phyloP scores from a whole-genome alignment of 305 asterid genomes.

The Rubia tinctorum region DNA sequence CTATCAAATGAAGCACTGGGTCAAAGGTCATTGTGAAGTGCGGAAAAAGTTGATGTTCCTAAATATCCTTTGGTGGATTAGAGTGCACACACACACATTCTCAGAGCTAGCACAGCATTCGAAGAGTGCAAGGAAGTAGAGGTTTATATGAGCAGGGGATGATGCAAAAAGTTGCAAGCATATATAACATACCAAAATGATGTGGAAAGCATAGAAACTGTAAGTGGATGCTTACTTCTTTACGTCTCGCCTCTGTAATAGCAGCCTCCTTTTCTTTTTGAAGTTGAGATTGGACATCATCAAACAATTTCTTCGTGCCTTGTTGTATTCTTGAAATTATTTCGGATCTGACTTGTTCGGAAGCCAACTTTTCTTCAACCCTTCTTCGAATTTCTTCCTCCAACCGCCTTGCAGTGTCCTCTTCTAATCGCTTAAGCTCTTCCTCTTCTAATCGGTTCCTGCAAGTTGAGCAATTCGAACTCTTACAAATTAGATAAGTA shows the following conservation, averaged over 20 bases:
- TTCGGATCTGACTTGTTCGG: constrained; percentile 69
- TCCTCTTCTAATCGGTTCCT: constrained; percentile 65
- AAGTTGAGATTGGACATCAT: constrained; percentile 74
- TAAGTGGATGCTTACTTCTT: constrained; percentile 60
- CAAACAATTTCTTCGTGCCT: constrained; percentile 62
- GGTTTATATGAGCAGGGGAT: background rate
- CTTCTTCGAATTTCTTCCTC: constrained; percentile 85
- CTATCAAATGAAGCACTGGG: background rate
- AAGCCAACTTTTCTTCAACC: constrained; percentile 73
- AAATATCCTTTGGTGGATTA: background rate
- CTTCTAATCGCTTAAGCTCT: constrained; percentile 83
- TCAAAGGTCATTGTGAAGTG: too few relatives aligned
- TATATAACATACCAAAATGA: constrained; percentile 5
- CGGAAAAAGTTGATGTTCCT: background rate
- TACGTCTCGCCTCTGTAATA: constrained; percentile 75
- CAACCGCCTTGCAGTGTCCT: constrained; percentile 84
- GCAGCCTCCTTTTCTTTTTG: constrained; percentile 79
- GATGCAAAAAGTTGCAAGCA: background rate
- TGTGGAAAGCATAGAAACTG: background rate
- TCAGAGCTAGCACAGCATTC: too few relatives aligned
- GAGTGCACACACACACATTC: background rate
- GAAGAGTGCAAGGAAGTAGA: background rate
- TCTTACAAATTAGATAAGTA: background rate
- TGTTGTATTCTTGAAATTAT: constrained; percentile 63
- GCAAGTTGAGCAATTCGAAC: constrained; percentile 12